A percentile compares a stretch with the other conserved stretches of the same genome.
Evolutionary conservation across 176 grass and related monocot species (phyloP).

Genomic region (maize (Zea mays)): Zm-B73-REFERENCE-NAM-5.0 NC_050104.1:134131001-134131500

Average conservation of each 20-base stretch:
- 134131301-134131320: neutral
- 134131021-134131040: slow-evolving; percentile 1
- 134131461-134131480: slow-evolving; percentile 33
- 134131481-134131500: neutral
- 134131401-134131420: slow-evolving; percentile 11
- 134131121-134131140: neutral
- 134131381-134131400: neutral
- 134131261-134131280: slow-evolving; percentile 41
- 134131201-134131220: slow-evolving; percentile 23
- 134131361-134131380: slow-evolving; percentile 10
- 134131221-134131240: slow-evolving; percentile 49
- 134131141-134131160: neutral
- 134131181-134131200: slow-evolving; percentile 57
- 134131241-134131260: neutral
- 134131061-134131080: neutral
- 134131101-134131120: neutral
- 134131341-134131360: slow-evolving; percentile 4
- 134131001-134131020: neutral
- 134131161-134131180: slow-evolving; percentile 41
- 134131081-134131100: neutral
- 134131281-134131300: slow-evolving; percentile 40
- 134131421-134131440: slow-evolving; percentile 45
- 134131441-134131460: slow-evolving; percentile 24
- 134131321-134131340: slow-evolving; percentile 47
- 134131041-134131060: slow-evolving; percentile 9